These are phyloP conservation scores for Patellifolia procumbens DNA, from an alignment of 179 eudicot genomes.

Conservation along the genomic window DNA sequence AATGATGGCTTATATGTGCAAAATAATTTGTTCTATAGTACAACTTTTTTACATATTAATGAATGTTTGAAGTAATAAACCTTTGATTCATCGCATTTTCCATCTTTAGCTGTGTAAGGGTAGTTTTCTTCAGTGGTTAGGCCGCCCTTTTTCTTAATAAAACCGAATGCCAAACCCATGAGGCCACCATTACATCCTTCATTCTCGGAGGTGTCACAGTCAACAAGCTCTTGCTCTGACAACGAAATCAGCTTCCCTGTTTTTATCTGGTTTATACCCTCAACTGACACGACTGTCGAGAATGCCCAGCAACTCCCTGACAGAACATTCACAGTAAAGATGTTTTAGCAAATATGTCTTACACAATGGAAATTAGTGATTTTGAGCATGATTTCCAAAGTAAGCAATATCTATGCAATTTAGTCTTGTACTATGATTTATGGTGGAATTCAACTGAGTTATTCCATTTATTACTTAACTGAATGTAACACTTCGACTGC, in stretches of 20 bases:
- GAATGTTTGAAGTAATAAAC: constrained; percentile 31
- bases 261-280: constrained; percentile 79
- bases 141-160: constrained; percentile 63
- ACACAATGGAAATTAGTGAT: neutral
- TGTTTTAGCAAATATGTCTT: neutral
- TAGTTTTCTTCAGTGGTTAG: constrained; percentile 68
- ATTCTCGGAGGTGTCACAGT: constrained; percentile 64
- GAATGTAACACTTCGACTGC: no score
- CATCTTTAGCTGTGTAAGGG: constrained; percentile 57
- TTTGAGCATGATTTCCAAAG: neutral
- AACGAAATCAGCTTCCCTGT: constrained; percentile 64
- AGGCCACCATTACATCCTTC: constrained; percentile 85
- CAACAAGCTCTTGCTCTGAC: constrained; percentile 82
- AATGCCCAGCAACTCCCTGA: constrained; percentile 95
- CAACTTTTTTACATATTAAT: neutral
- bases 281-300: constrained; percentile 66
- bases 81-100: constrained; percentile 54
- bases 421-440: no score
- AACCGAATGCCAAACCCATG: constrained; percentile 71
- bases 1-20: neutral
- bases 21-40: neutral
- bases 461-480: no score
- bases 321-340: neutral
- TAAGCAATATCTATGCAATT: neutral
- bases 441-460: no score